Percentiles rank a stretch among this genome's conserved stretches.
Conservation (phyloP, 192 early-diverging fungal species). For the Phlyctochytrium planicorne region DNA sequence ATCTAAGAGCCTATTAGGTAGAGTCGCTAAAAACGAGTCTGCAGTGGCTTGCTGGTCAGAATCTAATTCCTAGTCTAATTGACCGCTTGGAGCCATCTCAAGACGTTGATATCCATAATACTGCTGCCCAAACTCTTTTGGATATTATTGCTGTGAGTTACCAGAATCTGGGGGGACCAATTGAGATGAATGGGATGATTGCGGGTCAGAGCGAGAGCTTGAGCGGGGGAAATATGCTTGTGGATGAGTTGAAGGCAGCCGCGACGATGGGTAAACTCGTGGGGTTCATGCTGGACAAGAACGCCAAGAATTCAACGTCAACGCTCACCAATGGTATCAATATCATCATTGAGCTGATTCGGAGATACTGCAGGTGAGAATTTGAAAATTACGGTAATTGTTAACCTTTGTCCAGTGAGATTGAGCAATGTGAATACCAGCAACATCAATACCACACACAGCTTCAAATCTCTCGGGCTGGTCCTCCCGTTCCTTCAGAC, state of each 20-base stretch:
- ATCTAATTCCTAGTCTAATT: constrained; percentile 75
- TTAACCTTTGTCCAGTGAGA: too few species aligned
- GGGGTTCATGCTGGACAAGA: constrained; percentile 80
- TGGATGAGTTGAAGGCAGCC: constrained; percentile 66
- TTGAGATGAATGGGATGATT: constrained; percentile 13
- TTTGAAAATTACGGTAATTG: constrained; percentile 48
- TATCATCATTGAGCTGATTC: constrained; percentile 97
- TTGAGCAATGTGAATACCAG: constrained; percentile 60
- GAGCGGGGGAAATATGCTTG: constrained; percentile 47
- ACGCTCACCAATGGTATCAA: constrained; percentile 91
- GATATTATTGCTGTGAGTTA: constrained; percentile 81
- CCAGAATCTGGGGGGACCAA: constrained; percentile 33
- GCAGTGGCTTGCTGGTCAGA: constrained; percentile 84
- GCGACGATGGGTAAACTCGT: constrained; percentile 75
- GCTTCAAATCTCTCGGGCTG: constrained; percentile 20
- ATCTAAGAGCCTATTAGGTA: neutral
- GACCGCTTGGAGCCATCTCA: constrained; percentile 74
- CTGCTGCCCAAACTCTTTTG: constrained; percentile 74
- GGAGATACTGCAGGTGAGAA: constrained; percentile 96
- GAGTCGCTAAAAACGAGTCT: constrained; percentile 8
- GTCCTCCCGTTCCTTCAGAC: constrained; percentile 33
- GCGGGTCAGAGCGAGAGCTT: constrained; percentile 17
- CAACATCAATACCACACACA: constrained; percentile 57
- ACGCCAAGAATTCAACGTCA: constrained; percentile 77
- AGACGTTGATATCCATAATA: constrained; percentile 84